A percentile compares a stretch with the other conserved stretches of the same genome.
These are phyloP conservation scores for Xerocomus minutiporus DNA, from an alignment of 1,284 basidiomycete species.

Conservation along the genomic window DNA sequence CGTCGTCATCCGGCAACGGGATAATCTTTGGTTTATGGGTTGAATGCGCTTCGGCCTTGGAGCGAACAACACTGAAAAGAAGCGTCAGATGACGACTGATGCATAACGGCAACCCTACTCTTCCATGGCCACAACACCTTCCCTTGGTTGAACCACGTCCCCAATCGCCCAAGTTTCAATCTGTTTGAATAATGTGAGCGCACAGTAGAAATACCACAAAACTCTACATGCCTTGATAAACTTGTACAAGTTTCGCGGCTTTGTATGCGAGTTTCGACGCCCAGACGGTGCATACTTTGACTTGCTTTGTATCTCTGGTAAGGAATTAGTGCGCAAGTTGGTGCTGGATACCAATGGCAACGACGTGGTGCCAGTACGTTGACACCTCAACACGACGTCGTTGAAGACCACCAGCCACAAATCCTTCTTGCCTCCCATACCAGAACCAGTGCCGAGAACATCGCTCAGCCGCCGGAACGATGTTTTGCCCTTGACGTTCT, in stretches of 20 bases:
- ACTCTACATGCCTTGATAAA: conserved; percentile 63
- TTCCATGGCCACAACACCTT: conserved; percentile 78
- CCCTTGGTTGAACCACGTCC: conserved; percentile 62
- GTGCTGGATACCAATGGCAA: conserved; percentile 76
- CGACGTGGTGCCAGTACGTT: conserved; percentile 84
- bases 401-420: conserved; percentile 94
- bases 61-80: conserved; percentile 58
- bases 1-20: conserved; percentile 61
- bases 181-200: conserved; percentile 34
- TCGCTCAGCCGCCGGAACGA: conserved; percentile 85
- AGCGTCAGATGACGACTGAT: conserved; percentile 9
- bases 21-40: conserved; percentile 60
- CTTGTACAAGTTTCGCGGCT: conserved; percentile 86
- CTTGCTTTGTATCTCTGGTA: conserved; percentile 75
- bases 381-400: conserved; percentile 91
- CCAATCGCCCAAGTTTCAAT: conserved; percentile 89
- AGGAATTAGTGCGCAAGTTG: conserved; percentile 63
- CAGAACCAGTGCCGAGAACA: conserved; percentile 54
- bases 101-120: conserved; percentile 55
- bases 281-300: conserved; percentile 77
- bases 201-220: conserved; percentile 4
- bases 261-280: conserved; percentile 65
- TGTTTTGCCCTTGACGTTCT: conserved; percentile 69
- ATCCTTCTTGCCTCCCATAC: conserved; percentile 75
- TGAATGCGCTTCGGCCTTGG: conserved; percentile 56